phyloP scores from a whole-genome alignment of 768 basidiomycete species.

The Hypholoma fasciculare region DNA sequence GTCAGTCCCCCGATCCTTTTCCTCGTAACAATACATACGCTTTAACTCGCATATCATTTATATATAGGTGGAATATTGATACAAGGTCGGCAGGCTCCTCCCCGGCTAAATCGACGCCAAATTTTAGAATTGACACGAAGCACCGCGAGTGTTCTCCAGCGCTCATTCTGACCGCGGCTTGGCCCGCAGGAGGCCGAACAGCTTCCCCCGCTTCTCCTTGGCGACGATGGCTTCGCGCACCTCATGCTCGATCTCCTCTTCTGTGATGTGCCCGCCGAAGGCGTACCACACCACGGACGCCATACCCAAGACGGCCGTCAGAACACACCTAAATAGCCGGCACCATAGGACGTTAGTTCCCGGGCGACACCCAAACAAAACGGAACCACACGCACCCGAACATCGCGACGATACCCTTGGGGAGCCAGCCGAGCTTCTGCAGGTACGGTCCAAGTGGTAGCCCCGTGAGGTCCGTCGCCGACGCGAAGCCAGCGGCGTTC shows the following conservation, averaged over 20 bases:
- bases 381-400: conserved; percentile 46
- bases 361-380: neutral
- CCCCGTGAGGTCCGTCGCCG: conserved; percentile 68
- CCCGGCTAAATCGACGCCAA: too few species aligned
- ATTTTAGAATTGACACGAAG: too few species aligned
- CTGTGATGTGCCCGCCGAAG: conserved; percentile 66
- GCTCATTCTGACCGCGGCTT: neutral
- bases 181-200: conserved; percentile 1
- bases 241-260: conserved; percentile 84
- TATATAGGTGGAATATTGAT: too few species aligned
- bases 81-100: too few species aligned
- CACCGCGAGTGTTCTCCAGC: neutral
- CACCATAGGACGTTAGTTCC: conserved; percentile 2
- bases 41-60: too few species aligned
- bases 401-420: conserved; percentile 78
- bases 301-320: conserved; percentile 86
- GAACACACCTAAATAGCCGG: conserved; percentile 33
- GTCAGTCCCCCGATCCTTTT: too few species aligned
- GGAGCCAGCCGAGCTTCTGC: conserved; percentile 69
- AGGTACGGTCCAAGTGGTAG: conserved; percentile 68
- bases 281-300: conserved; percentile 84
- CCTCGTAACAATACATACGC: too few species aligned
- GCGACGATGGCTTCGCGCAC: conserved; percentile 52
- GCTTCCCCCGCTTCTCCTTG: conserved; percentile 51
- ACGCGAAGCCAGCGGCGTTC: conserved; percentile 83